phyloP scores from a whole-genome alignment of 768 basidiomycete species.

The Galerina marginata region DNA sequence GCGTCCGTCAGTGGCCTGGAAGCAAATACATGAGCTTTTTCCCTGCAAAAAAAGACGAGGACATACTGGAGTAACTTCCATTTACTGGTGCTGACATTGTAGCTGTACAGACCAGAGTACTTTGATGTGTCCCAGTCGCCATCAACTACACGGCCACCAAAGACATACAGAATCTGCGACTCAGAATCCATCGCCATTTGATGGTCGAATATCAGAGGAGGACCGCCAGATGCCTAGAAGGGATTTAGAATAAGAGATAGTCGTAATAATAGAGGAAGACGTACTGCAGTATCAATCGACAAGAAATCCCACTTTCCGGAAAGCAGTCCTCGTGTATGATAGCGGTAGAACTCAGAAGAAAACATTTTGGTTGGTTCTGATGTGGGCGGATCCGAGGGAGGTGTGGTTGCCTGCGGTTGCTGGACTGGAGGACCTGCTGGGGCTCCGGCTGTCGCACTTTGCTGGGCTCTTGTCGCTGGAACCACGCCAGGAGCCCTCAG shows the following conservation, averaged over 20 bases:
- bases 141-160: slow-evolving; percentile 76
- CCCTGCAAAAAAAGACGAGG: background rate
- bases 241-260: background rate
- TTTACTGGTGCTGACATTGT: slow-evolving; percentile 64
- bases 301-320: slow-evolving; percentile 76
- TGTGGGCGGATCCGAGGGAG: slow-evolving; percentile 9
- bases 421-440: background rate
- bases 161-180: slow-evolving; percentile 73
- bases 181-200: slow-evolving; percentile 81
- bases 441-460: background rate
- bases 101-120: slow-evolving; percentile 77
- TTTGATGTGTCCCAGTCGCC: slow-evolving; percentile 63
- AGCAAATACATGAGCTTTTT: background rate
- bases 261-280: slow-evolving; percentile 23
- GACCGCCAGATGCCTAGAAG: slow-evolving; percentile 64
- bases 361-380: slow-evolving; percentile 31
- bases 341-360: slow-evolving; percentile 78
- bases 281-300: slow-evolving; percentile 68
- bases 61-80: slow-evolving; percentile 75
- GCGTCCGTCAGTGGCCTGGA: slow-evolving; percentile 30
- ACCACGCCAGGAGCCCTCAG: slow-evolving; percentile 19
- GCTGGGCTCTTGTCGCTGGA: background rate
- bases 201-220: slow-evolving; percentile 78
- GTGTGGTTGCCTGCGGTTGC: background rate
- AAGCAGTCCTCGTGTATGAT: slow-evolving; percentile 66